Evolutionary conservation across 164 flowering plant species (phyloP).

Genomic region (Vitis rotundifolia): DNA sequence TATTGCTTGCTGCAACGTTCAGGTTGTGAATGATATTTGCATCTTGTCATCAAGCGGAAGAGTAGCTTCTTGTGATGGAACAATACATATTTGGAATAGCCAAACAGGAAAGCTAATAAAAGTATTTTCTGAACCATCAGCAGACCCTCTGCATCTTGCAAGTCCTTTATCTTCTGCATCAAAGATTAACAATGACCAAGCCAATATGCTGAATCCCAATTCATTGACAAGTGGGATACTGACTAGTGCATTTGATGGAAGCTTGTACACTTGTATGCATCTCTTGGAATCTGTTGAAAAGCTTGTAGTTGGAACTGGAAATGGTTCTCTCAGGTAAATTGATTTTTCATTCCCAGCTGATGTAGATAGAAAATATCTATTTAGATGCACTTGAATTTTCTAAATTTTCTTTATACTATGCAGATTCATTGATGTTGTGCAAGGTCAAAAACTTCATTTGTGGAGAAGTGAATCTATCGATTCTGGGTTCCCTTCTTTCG

Average conservation of each 20-base stretch:
- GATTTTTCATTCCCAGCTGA: not conserved
- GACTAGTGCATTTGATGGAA: conserved; percentile 73
- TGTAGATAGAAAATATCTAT: not conserved
- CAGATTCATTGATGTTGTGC: conserved; percentile 83
- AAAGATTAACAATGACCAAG: conserved; percentile 50
- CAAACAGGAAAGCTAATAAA: conserved; percentile 75
- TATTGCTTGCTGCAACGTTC: conserved; percentile 26
- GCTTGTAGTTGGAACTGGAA: conserved; percentile 87
- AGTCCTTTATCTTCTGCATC: conserved; percentile 41
- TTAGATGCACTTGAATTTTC: conserved; percentile 2
- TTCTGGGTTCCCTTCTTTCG: conserved; percentile 70
- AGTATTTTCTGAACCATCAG: conserved; percentile 61
- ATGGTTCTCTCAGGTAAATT: conserved; percentile 83
- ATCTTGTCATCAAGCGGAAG: conserved; percentile 69
- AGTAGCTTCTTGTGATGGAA: conserved; percentile 97
- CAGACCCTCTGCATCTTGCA: conserved; percentile 41
- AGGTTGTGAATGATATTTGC: conserved; percentile 92
- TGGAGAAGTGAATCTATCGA: conserved; percentile 81
- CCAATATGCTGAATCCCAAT: conserved; percentile 57
- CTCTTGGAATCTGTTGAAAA: conserved; percentile 48
- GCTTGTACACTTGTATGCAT: conserved; percentile 89
- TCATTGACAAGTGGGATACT: conserved; percentile 67
- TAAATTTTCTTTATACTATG: conserved; percentile 3
- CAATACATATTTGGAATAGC: conserved; percentile 90
- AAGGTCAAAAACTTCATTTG: conserved; percentile 78